phyloP scores from a whole-genome alignment of 352 stramenopile species.

The Phytophthora pluvialis region DNA sequence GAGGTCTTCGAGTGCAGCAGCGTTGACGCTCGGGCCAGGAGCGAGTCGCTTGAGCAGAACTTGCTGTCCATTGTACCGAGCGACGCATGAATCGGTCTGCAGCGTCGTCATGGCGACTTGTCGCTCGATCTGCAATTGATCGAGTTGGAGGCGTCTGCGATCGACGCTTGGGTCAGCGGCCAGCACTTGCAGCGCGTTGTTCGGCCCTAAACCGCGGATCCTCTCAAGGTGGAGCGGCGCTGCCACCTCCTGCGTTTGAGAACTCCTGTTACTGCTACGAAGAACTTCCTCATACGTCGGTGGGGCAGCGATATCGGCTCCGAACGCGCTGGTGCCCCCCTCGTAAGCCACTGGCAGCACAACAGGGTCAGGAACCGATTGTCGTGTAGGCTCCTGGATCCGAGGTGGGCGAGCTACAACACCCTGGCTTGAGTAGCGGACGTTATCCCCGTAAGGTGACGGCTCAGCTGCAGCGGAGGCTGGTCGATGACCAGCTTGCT shows the following conservation, averaged over 20 bases:
- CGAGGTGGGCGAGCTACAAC: neutral
- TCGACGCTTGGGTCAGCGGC: constrained; percentile 16
- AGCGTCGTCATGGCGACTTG: constrained; percentile 37
- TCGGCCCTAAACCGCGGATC: constrained; percentile 16
- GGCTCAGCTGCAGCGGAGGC: neutral
- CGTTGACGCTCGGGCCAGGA: constrained; percentile 10
- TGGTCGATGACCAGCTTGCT: neutral
- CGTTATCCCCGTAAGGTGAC: neutral
- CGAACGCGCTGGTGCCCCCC: neutral
- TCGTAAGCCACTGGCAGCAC: constrained; percentile 1
- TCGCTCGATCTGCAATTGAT: constrained; percentile 21
- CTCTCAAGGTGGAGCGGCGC: constrained; percentile 11
- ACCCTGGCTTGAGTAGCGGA: neutral
- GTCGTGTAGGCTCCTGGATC: constrained; percentile 3
- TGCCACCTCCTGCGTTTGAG: neutral
- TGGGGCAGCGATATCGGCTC: constrained; percentile 4
- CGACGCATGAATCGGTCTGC: constrained; percentile 31
- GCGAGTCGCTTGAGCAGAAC: constrained; percentile 26
- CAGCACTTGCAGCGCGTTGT: constrained; percentile 22
- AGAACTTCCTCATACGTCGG: constrained; percentile 22
- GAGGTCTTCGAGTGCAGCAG: constrained; percentile 36
- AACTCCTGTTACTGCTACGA: neutral
- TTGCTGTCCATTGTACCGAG: constrained; percentile 17
- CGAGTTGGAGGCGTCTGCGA: constrained; percentile 18
- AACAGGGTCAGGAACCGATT: neutral